These are phyloP conservation scores for Fusarium clavum DNA, from an alignment of 2,329 filamentous ascomycete species.

Conservation along the genomic window DNA sequence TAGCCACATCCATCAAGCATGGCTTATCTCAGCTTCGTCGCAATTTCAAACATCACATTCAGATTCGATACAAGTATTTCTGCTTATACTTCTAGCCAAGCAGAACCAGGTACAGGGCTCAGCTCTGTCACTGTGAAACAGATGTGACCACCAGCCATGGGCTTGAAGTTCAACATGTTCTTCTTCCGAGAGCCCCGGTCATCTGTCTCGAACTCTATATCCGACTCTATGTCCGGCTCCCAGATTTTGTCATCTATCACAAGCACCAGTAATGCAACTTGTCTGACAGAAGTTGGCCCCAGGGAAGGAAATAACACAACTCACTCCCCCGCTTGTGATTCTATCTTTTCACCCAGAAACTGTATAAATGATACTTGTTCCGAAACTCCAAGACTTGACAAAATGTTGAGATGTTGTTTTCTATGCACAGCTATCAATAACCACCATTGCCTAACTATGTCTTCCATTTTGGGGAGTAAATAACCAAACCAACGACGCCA, in stretches of 20 bases:
- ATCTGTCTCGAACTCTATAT: background rate
- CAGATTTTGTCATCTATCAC: background rate
- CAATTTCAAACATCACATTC: background rate
- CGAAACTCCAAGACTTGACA: background rate
- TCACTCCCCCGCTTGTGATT: background rate
- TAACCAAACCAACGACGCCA: constrained; percentile 42
- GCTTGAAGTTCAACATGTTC: background rate
- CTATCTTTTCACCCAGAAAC: background rate
- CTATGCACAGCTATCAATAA: constrained; percentile 23
- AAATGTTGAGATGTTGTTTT: constrained; percentile 24
- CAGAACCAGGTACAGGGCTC: background rate
- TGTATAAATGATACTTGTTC: background rate
- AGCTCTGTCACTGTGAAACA: background rate
- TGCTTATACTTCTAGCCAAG: background rate
- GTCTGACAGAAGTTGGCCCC: no score
- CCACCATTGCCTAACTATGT: constrained; percentile 4
- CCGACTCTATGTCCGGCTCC: background rate
- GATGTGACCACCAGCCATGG: background rate
- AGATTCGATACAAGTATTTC: background rate
- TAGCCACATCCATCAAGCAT: background rate
- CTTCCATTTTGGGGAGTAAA: constrained; percentile 30
- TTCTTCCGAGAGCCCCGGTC: background rate
- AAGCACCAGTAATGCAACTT: no score
- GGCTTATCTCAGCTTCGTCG: background rate
- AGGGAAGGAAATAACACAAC: background rate